phyloP scores from a whole-genome alignment of 768 basidiomycete genomes.

The Tylopilus rubrobrunneus region DNA sequence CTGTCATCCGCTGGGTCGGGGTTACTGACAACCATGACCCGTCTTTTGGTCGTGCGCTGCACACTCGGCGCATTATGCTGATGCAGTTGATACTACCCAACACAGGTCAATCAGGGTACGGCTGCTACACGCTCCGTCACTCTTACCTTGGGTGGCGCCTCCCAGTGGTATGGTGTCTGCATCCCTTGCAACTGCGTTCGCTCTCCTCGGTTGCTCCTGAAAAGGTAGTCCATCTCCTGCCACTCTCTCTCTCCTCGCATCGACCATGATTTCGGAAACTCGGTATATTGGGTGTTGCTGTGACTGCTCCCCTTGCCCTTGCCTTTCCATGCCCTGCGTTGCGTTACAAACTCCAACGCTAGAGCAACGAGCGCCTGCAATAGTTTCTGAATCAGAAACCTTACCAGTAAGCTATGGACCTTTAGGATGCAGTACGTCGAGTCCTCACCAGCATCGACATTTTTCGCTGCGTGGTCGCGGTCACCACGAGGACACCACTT shows the following conservation, averaged over 20 bases:
- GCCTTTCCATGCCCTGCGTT: constrained; percentile 19
- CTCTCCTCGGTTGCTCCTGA: constrained; percentile 13
- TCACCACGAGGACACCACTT: constrained; percentile 23
- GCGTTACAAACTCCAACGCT: constrained; percentile 20
- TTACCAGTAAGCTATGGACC: constrained; percentile 15
- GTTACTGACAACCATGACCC: constrained; percentile 29
- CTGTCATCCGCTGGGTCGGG: constrained; percentile 29
- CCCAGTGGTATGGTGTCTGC: constrained; percentile 8
- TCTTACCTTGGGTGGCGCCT: constrained; percentile 19
- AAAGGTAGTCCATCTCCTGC: constrained; percentile 25
- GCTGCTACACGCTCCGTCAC: neutral
- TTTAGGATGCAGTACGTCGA: constrained; percentile 10
- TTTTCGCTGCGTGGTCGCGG: constrained; percentile 19
- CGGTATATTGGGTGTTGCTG: constrained; percentile 14
- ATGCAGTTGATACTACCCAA: constrained; percentile 8
- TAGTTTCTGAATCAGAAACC: constrained; percentile 15
- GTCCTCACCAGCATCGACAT: constrained; percentile 30
- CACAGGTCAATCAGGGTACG: constrained; percentile 6
- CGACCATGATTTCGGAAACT: constrained; percentile 27
- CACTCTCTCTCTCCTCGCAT: constrained; percentile 22
- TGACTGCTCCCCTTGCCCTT: constrained; percentile 2
- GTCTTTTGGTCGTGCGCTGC: constrained; percentile 21
- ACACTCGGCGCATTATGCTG: constrained; percentile 12
- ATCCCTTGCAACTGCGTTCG: constrained; percentile 4
- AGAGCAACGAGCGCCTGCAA: constrained; percentile 22